Percentiles rank a stretch among this genome's conserved stretches.
phyloP scores from a whole-genome alignment of 192 early-diverging fungal species.

The Backusella morwellensis region DNA sequence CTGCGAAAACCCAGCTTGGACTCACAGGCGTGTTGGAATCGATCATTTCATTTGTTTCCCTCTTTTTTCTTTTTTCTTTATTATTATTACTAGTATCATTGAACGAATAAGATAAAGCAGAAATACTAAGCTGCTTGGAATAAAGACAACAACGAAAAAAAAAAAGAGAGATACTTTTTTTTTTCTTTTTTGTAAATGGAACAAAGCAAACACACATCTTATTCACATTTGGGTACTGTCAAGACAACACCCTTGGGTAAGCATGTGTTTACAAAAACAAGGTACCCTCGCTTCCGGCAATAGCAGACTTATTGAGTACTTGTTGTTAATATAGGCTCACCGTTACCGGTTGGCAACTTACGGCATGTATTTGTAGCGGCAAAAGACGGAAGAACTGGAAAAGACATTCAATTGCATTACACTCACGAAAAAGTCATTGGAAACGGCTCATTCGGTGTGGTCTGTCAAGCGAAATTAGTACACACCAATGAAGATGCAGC shows the following conservation, averaged over 20 bases:
- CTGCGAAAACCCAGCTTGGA: neutral
- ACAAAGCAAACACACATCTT: slow-evolving; percentile 6
- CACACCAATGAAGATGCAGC: slow-evolving; percentile 81
- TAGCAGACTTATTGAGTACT: neutral
- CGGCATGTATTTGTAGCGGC: slow-evolving; percentile 57
- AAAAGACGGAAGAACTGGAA: slow-evolving; percentile 83
- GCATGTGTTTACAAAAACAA: slow-evolving; percentile 3
- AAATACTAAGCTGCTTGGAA: neutral
- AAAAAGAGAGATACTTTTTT: neutral
- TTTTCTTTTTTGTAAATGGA: neutral
- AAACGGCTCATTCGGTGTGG: slow-evolving; percentile 98
- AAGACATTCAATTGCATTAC: slow-evolving; percentile 85
- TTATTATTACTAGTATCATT: neutral
- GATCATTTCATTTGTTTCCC: slow-evolving; percentile 1
- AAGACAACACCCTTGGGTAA: slow-evolving; percentile 1
- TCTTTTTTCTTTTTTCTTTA: neutral
- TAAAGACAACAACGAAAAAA: neutral
- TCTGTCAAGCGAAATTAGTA: slow-evolving; percentile 90
- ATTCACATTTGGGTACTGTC: slow-evolving; percentile 4
- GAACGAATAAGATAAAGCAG: slow-evolving; percentile 2
- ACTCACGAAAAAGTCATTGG: slow-evolving; percentile 93
- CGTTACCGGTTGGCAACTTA: neutral
- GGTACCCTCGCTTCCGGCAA: neutral
- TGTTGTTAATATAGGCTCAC: neutral
- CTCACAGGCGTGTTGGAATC: neutral